Percentiles rank a stretch among this genome's conserved stretches.
phyloP scores from a whole-genome alignment of 1,284 basidiomycete genomes.

The Taiwanofungus camphoratus region DNA sequence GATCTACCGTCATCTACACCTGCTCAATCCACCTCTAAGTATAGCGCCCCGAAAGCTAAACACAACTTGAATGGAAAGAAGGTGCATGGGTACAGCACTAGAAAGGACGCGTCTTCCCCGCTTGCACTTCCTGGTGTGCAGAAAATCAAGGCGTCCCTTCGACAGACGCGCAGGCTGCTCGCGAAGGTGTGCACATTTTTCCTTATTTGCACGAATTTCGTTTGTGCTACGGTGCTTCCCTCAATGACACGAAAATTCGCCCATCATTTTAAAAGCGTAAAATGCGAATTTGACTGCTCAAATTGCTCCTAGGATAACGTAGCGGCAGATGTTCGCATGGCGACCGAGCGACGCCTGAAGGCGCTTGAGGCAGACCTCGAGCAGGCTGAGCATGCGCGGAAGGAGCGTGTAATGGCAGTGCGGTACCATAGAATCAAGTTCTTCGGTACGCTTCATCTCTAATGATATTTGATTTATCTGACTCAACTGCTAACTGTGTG shows the following conservation, averaged over 20 bases:
- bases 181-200: constrained; percentile 51
- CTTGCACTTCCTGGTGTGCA: constrained; percentile 50
- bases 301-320: constrained; percentile 53
- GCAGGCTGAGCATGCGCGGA: constrained; percentile 48
- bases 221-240: too few species aligned
- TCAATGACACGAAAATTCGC: too few species aligned
- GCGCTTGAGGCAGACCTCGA: constrained; percentile 73
- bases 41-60: too few species aligned
- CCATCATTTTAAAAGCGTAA: too few species aligned
- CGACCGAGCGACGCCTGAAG: constrained; percentile 71
- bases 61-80: too few species aligned
- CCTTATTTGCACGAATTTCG: neutral
- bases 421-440: constrained; percentile 87
- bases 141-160: constrained; percentile 74
- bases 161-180: constrained; percentile 75
- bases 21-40: too few species aligned
- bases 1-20: too few species aligned
- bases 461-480: neutral
- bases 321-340: constrained; percentile 71
- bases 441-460: constrained; percentile 54
- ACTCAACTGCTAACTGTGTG: too few species aligned
- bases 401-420: constrained; percentile 67
- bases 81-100: too few species aligned
- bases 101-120: neutral
- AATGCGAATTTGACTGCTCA: neutral